A percentile compares a stretch with the other conserved stretches of the same genome.
These are phyloP conservation scores for Aspergillus costaricaensis DNA, from an alignment of 2,329 filamentous ascomycete genomes.

Conservation along the genomic window DNA sequence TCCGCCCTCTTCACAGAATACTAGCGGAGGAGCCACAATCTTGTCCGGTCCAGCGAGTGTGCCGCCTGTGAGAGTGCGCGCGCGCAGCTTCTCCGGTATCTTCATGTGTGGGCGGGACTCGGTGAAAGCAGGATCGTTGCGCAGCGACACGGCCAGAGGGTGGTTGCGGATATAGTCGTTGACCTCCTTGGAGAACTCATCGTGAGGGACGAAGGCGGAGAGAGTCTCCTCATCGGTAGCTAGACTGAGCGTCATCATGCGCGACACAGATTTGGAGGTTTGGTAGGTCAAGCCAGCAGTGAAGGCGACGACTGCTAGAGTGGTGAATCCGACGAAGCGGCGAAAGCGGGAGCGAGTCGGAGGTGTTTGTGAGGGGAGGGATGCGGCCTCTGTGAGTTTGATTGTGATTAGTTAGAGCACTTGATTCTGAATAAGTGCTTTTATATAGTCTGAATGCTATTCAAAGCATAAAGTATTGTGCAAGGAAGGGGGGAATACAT, in stretches of 20 bases:
- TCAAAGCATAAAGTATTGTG: neutral
- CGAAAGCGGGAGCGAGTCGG: constrained; percentile 31
- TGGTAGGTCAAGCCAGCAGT: constrained; percentile 32
- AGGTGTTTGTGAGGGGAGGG: constrained; percentile 19
- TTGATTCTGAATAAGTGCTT: neutral
- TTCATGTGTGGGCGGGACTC: constrained; percentile 87
- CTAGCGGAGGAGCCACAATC: constrained; percentile 77
- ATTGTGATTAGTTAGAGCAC: neutral
- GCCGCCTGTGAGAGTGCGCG: constrained; percentile 78
- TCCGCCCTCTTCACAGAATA: constrained; percentile 71
- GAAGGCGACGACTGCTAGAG: constrained; percentile 39
- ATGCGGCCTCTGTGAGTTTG: neutral
- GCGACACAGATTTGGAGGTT: constrained; percentile 27
- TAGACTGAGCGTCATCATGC: constrained; percentile 40
- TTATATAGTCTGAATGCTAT: neutral
- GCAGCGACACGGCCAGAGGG: constrained; percentile 70
- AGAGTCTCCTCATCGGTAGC: constrained; percentile 74
- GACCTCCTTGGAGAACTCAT: constrained; percentile 58
- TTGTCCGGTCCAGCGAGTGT: constrained; percentile 73
- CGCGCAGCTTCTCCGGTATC: constrained; percentile 69
- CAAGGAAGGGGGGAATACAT: neutral
- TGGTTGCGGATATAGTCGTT: constrained; percentile 75
- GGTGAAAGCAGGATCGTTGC: constrained; percentile 64
- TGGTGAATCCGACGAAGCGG: constrained; percentile 39
- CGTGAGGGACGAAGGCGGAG: constrained; percentile 60